Evolutionary conservation across 1,284 basidiomycete genomes (phyloP), one percentile per base, ranked within the genome.

Genomic region (Pseudozyma thailandica): DNA sequence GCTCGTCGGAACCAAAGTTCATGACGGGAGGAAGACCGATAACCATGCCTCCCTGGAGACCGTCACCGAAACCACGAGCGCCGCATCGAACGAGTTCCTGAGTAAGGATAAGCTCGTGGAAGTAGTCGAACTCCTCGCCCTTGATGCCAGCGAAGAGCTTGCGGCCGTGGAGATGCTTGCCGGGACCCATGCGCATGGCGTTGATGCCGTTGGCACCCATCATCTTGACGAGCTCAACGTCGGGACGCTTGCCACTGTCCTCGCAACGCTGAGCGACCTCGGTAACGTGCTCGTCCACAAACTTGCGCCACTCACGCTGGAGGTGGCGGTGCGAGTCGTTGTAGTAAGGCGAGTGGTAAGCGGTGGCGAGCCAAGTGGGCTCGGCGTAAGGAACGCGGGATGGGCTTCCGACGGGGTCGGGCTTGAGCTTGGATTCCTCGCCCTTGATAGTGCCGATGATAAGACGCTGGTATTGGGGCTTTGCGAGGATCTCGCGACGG

Each of bases 41-140:
- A n/a, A 83, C 83, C 66, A 84, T 83, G 50, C 84, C 84, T 21
- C 83, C 84, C 37, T 84, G 65, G 21, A 85, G 60, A 43, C 75
- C 84, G 68, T 82, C 81, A 57, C 79, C 78, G 53, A 82, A 81
- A 25, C 83, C 81, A 65, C 94, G 89, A 25, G 90, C 90, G 23
- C 90, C 91, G 58, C 87, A 87, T 30, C 93, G 88, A 1, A 86
- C 85, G 43, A 95, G 80, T 84, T 97, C 94, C 86, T 96, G 93
- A 47, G 89, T 92, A 77, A 95, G 87, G 53, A 82, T 90, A 49
- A 90, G 70, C 84, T 92, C 92, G 79, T 92, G 90, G 86, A 93
- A 92, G 80, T 91, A 91, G 80, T 92, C 89, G 76, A 90, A 91
- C 78, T 95, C 89, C 83, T 96, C 94, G 8, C 92, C 91, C 77